A percentile compares a stretch with the other conserved stretches of the same genome.
These are phyloP conservation scores for Elongisporangium undulatum DNA, from an alignment of 352 stramenopile species.

Conservation along the genomic window DNA sequence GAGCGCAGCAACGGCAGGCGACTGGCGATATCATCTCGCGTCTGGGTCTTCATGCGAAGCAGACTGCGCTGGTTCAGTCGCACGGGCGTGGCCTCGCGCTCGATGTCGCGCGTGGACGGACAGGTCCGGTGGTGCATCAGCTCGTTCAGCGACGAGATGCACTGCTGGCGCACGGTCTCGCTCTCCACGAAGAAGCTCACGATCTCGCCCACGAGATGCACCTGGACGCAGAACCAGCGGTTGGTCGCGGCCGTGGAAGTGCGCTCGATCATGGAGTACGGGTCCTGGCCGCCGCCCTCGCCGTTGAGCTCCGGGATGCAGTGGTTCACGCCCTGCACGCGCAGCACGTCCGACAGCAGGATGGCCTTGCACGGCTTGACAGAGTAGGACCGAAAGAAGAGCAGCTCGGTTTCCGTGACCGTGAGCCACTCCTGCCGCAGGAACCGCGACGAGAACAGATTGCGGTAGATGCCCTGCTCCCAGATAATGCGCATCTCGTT, in stretches of 20 bases:
- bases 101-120: slow-evolving; percentile 14
- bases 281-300: background rate
- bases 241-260: slow-evolving; percentile 5
- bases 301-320: slow-evolving; percentile 18
- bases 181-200: slow-evolving; percentile 60
- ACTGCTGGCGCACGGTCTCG: slow-evolving; percentile 19
- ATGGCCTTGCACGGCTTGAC: slow-evolving; percentile 35
- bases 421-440: slow-evolving; percentile 76
- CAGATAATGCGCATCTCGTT: slow-evolving; percentile 56
- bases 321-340: slow-evolving; percentile 27
- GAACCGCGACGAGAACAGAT: slow-evolving; percentile 25
- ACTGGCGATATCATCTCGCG: background rate
- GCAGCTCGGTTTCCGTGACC: slow-evolving; percentile 45
- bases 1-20: background rate
- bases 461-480: slow-evolving; percentile 55
- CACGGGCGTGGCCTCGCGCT: slow-evolving; percentile 25
- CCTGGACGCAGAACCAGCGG: slow-evolving; percentile 50
- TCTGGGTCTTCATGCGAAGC: slow-evolving; percentile 8
- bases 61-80: slow-evolving; percentile 52
- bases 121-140: slow-evolving; percentile 9
- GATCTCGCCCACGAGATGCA: slow-evolving; percentile 50
- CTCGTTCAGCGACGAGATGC: slow-evolving; percentile 25
- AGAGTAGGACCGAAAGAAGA: slow-evolving; percentile 69
- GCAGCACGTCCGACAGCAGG: slow-evolving; percentile 38
- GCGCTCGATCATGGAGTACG: background rate